Percentiles rank a stretch among this genome's conserved stretches.
These are phyloP conservation scores for Teratosphaeria zuluensis DNA, from an alignment of 2,329 filamentous ascomycete species.

Conservation along the genomic window DNA sequence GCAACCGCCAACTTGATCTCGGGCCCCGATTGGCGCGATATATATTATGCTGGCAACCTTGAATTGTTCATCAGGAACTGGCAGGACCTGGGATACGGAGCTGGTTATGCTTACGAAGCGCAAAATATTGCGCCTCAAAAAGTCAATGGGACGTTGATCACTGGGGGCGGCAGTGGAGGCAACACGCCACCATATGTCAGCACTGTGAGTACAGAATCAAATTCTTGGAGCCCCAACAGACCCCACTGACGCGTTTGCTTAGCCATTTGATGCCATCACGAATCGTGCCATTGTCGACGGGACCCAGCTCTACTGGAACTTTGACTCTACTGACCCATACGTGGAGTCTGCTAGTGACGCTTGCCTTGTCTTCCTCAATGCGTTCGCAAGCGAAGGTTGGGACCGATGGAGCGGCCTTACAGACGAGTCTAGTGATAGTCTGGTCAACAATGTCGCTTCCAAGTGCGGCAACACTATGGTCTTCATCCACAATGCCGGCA, in stretches of 20 bases:
- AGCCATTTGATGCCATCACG: conserved; percentile 56
- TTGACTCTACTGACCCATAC: conserved; percentile 50
- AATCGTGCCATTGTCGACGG: conserved; percentile 30
- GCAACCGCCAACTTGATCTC: conserved; percentile 62
- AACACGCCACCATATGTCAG: conserved; percentile 55
- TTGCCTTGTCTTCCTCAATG: conserved; percentile 65
- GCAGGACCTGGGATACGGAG: neutral
- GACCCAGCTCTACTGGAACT: conserved; percentile 30
- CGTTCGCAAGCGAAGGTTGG: conserved; percentile 76
- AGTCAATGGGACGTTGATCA: neutral
- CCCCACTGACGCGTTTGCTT: no score
- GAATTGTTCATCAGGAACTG: conserved; percentile 42
- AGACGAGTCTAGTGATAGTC: conserved; percentile 74
- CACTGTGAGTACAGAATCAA: conserved; percentile 21
- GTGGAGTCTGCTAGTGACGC: conserved; percentile 43
- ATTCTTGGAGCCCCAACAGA: no score
- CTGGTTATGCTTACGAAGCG: neutral
- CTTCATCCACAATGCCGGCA: conserved; percentile 75
- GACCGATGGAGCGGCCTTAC: conserved; percentile 71
- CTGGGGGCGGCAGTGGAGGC: conserved; percentile 50
- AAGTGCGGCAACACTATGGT: conserved; percentile 83
- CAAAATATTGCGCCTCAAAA: neutral
- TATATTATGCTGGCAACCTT: conserved; percentile 44
- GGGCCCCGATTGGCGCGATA: conserved; percentile 40
- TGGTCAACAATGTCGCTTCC: conserved; percentile 71